Base-by-base conservation (phyloP, 331 rosid species). In the Pyrus hybrid region DNA sequence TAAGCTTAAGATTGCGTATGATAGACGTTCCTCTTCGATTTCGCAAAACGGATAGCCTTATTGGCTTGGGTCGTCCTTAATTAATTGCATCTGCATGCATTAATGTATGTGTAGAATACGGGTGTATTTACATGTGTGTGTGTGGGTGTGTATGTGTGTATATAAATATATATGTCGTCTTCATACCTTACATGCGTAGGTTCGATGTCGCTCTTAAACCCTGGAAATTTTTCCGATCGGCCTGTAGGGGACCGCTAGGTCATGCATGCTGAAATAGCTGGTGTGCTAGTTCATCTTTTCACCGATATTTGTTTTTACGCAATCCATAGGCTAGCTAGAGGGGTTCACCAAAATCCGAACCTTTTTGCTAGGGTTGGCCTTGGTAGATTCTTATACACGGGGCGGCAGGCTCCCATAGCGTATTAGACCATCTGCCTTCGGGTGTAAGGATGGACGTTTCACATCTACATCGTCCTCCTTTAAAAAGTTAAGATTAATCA, bases 111-210 rank as follows among this genome's bases (percentile, higher is more conserved):
- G 47, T 41, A 41, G 47, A 41, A 41, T 11, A 41, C 47, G 5
- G 47, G 47, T 41, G 47, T 41, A 11, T 41, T 41, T 41, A 41
- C 47, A 10, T 11, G 14, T 41, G 47, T 41, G 45, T 3, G 47
- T 11, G 47, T 11, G 45, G 13, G 13, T 37, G 45, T 10, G 13
- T 33, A 1, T 33, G 2, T 29, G 13, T 41, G 47, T 41, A 41
- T 12, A 14, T 6, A n/a, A n/a, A 16, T 49, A 17, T 3, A 49
- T 53, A 11, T 49, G 76, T 75, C 83, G 16, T 69, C 47, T n/a
- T 74, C 83, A 74, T 25, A 16, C 67, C 63, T 80, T 76, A 75
- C 84, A 76, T 71, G 75, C 77, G 12, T 80, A 63, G 58, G 43
- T 63, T 70, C 62, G 8, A 6, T 17, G 57, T 51, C 57, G 21